phyloP scores from a whole-genome alignment of 1,284 basidiomycete species.

The Melampsora larici-populina region DNA sequence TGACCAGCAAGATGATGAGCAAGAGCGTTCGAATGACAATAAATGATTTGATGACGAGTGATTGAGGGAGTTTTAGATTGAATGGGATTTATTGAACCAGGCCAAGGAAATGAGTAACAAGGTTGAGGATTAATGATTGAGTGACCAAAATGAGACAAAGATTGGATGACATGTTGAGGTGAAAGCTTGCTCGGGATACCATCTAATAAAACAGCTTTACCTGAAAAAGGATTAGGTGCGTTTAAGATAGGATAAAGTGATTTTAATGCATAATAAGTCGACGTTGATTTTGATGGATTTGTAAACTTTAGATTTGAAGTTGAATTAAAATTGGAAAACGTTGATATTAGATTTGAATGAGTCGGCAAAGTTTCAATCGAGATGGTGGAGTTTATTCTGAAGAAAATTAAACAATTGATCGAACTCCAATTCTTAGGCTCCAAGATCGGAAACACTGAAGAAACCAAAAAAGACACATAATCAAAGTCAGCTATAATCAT shows the following conservation, averaged over 20 bases:
- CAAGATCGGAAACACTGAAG: not conserved
- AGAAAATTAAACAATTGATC: not conserved
- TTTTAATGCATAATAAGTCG: not conserved
- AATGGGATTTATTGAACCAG: not conserved
- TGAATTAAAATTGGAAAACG: not conserved
- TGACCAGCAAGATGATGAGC: constrained; percentile 1
- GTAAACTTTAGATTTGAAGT: not conserved
- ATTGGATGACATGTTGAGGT: not conserved
- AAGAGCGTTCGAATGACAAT: not conserved
- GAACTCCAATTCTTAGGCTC: not conserved
- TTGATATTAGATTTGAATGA: too few species aligned
- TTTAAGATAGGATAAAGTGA: not conserved
- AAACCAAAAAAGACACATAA: not conserved
- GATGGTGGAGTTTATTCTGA: not conserved
- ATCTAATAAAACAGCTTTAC: not conserved
- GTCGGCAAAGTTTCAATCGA: too few species aligned
- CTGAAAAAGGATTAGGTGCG: not conserved
- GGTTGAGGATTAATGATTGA: not conserved
- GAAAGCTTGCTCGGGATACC: not conserved
- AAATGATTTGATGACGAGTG: not conserved
- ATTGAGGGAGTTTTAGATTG: not conserved
- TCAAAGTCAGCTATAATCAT: too few species aligned
- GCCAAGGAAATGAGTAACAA: not conserved
- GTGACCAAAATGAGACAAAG: not conserved
- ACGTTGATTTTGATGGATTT: not conserved